Base-by-base conservation (phyloP, 164 flowering plant species). In the Macadamia integrifolia region DNA sequence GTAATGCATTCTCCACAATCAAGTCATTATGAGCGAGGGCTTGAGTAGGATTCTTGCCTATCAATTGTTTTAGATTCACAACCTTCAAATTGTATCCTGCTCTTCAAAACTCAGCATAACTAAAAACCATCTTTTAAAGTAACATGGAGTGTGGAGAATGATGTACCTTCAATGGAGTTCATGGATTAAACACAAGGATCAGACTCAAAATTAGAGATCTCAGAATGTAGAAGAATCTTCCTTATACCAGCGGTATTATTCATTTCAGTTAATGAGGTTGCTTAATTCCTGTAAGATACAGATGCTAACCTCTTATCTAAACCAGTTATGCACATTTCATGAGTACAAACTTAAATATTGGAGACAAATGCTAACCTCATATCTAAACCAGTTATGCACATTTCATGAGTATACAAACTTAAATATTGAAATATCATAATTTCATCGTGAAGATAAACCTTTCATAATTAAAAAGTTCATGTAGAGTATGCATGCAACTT, bases 301-400 rank as follows among this genome's bases (percentile, higher is more conserved):
- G 93, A 84, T 17, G 96, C 91, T 50, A 2, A 71, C 65, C 79
- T 72, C 73, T 60, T 76, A 81, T 90, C 86, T 74, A 92, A 72
- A 42, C 90, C 86, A 53, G 95, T 88, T 96, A 91, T 91, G 83
- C 97, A 89, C n/a, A n/a, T n/a, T n/a, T n/a, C n/a, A n/a, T n/a
- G n/a, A n/a, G n/a, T n/a, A n/a, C n/a, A n/a, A n/a, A n/a, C n/a
- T n/a, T n/a, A n/a, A n/a, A n/a, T n/a, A n/a, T n/a, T n/a, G n/a
- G n/a, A n/a, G n/a, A n/a, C n/a, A n/a, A n/a, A n/a, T n/a, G n/a
- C n/a, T n/a, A n/a, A n/a, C n/a, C n/a, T n/a, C n/a, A n/a, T n/a
- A n/a, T n/a, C n/a, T n/a, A n/a, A n/a, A n/a, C n/a, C n/a, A n/a
- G n/a, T n/a, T n/a, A n/a, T n/a, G n/a, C n/a, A n/a, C 89, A 91